Evolutionary conservation across 2,329 filamentous ascomycete species (phyloP).

Genomic region (Cladosporium cucumerinum): DNA sequence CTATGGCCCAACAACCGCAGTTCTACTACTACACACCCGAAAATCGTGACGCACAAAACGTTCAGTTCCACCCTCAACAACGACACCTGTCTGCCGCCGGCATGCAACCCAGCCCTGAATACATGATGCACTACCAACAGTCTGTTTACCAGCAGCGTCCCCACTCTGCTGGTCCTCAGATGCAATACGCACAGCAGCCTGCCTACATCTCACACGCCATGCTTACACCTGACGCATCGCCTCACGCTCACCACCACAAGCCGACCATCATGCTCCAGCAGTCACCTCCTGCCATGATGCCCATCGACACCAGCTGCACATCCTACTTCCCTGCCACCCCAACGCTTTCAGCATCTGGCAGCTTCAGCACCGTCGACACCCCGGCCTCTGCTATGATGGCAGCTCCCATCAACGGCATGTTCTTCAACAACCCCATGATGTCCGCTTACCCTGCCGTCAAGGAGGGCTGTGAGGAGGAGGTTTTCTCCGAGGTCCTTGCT

Average conservation of each 20-base stretch:
- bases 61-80: constrained; percentile 39
- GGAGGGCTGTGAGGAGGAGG: constrained; percentile 67
- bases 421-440: constrained; percentile 29
- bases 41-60: constrained; percentile 10
- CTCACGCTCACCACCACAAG: constrained; percentile 70
- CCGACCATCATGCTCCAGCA: constrained; percentile 66
- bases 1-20: constrained; percentile 66
- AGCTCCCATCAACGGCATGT: constrained; percentile 70
- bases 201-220: constrained; percentile 58
- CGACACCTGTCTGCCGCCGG: constrained; percentile 48
- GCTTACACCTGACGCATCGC: constrained; percentile 73
- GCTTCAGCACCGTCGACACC: constrained; percentile 81
- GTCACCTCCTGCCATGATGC: constrained; percentile 47
- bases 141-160: constrained; percentile 36
- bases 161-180: constrained; percentile 29
- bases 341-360: constrained; percentile 79
- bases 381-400: constrained; percentile 71
- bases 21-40: constrained; percentile 89
- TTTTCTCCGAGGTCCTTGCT: constrained; percentile 68
- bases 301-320: constrained; percentile 72
- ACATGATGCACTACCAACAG: constrained; percentile 54
- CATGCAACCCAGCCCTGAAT: constrained; percentile 46
- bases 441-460: constrained; percentile 62
- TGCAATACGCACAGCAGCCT: constrained; percentile 40
- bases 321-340: constrained; percentile 81